phyloP scores from a whole-genome alignment of 306 rosid species.

The Morella rubra region DNA sequence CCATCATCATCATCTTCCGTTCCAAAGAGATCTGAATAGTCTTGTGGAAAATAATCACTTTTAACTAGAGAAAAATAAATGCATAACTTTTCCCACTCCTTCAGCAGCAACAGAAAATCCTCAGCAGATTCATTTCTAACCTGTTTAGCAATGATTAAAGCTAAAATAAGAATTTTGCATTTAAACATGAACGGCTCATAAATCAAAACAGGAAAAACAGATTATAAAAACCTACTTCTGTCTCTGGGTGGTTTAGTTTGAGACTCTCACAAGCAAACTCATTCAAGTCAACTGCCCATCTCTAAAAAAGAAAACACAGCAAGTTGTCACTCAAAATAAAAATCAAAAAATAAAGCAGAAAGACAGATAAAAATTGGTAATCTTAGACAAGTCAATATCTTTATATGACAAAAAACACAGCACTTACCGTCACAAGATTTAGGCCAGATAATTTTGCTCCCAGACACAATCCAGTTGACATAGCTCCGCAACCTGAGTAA shows the following conservation, averaged over 20 bases:
- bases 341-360: neutral
- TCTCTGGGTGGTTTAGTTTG: slow-evolving; percentile 65
- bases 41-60: slow-evolving; percentile 37
- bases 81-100: slow-evolving; percentile 70
- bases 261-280: slow-evolving; percentile 59
- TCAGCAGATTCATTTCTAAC: slow-evolving; percentile 83
- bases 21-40: slow-evolving; percentile 34
- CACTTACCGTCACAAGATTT: slow-evolving; percentile 73
- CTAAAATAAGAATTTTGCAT: neutral
- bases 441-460: slow-evolving; percentile 59
- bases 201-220: neutral
- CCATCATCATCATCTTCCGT: slow-evolving; percentile 33
- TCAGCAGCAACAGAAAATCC: slow-evolving; percentile 52
- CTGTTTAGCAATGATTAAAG: slow-evolving; percentile 33
- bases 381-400: neutral
- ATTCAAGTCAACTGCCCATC: slow-evolving; percentile 84
- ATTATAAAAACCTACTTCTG: slow-evolving; percentile 47
- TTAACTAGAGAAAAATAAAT: slow-evolving; percentile 38
- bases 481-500: slow-evolving; percentile 88
- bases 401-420: neutral
- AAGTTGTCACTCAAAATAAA: neutral
- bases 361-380: neutral
- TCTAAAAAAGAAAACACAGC: slow-evolving; percentile 33
- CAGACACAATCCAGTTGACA: slow-evolving; percentile 86
- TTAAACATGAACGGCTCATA: neutral